Evolutionary conservation across 140 eudicot genomes (phyloP), one percentile per base, ranked within the genome.

Genomic region (Artemisia princeps): DNA sequence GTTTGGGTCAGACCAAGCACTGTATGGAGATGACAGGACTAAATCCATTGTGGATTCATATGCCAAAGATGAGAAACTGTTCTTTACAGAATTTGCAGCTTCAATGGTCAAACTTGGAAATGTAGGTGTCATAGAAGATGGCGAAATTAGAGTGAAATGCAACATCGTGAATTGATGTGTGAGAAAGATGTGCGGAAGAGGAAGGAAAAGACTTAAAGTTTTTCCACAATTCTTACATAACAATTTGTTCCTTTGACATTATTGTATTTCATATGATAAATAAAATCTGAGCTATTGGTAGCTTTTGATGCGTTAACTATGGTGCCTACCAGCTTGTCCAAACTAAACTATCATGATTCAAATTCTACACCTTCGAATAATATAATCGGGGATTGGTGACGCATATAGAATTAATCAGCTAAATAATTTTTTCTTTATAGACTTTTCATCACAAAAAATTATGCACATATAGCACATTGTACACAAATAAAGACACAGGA

Each of bases 21-120:
- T 86, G 60, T 72, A 75, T 23, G 70, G 62, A 45, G 95, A 89
- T 78, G 40, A 57, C 56, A 86, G 92, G 78, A 86, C 95, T 17
- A 74, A 72, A 71, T 62, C 63, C 80, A 69, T 89, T n/a, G 92
- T 89, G 48, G 84, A 86, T 60, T 79, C 87, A 26, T 89, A 69
- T 70, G 92, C 95, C 1, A 73, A 80, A 59, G 88, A 86, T 26
- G 82, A 84, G 69, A 77, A 63, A 48, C 60, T 76, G 79, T 86
- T 86, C 83, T 89, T 83, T 76, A 74, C 53, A 10, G 92, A 83
- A 46, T 89, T 89, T 81, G 92, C 76, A 26, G 81, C 81, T 64
- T 77, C 96, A 3, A 89, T 89, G 96, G 78, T 89, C 70, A 86
- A 77, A 67, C 85, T 89, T 62, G 91, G 96, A 40, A 86, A 80